Base-by-base conservation (phyloP, 805 yeast species). In the Candida michaelii region DNA sequence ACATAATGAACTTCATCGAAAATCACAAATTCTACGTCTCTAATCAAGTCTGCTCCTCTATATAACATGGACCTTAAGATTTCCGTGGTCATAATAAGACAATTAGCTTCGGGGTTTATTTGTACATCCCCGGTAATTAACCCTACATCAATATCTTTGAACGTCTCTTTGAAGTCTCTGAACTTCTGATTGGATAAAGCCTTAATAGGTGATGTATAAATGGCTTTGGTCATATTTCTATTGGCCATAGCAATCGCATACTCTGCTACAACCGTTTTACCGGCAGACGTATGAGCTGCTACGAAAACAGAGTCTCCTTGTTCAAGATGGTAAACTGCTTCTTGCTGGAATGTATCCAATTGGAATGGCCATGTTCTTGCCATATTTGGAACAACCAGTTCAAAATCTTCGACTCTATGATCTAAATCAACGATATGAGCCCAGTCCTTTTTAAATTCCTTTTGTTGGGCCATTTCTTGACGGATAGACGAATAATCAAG, bases 261-360 rank as follows among this genome's bases (percentile, higher is more conserved):
- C 60, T 91, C 99, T 0, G 99, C 99, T 18, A 93, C 96, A 3
- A 91, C 99, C 0, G 99, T 91, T 58, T 91, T 91, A 65, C 99
- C 99, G 0, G 99, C 99, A 3, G 98, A 91, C 0, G 99, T 91
- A 62, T 91, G 99, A 0, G 99, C 99, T 3, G 98, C 98, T 2
- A 93, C 96, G 65, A 93, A 93, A 3, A 93, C 99, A 6, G 98
- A 91, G 58, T 93, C 99, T 29, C 98, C 98, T 62, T 89, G 96
- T 58, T 93, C 99, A 47, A 93, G 71, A 63, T 90, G 98, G 58
- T 86, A 93, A 0, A 93, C 85, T 0, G 99, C 99, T 65, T 93
- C 98, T 58, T 93, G 89, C 60, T 93, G 99, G 65, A 93, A 93
- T 25, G 85, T 83, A 65, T 93, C 99, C 36, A 93, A 72, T 59